Conservation (phyloP, 495 filamentous ascomycete species). For the Xylaria nigripes region DNA sequence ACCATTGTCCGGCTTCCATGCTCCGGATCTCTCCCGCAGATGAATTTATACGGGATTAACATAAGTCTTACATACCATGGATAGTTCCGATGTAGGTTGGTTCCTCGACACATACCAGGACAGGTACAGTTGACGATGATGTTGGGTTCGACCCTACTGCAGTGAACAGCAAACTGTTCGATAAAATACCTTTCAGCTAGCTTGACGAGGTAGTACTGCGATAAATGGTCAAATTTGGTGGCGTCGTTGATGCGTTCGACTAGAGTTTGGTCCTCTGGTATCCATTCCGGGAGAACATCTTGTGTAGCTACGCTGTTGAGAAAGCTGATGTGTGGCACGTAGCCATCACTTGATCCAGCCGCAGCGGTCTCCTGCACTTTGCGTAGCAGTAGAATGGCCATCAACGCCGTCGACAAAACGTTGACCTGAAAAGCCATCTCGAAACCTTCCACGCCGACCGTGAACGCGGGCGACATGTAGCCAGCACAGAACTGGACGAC, state of each 20-base stretch:
- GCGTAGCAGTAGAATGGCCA: conserved; percentile 34
- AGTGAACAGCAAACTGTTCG: conserved; percentile 10
- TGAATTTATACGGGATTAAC: conserved; percentile 33
- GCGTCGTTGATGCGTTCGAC: conserved; percentile 10
- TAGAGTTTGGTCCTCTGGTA: conserved; percentile 5
- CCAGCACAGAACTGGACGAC: conserved; percentile 39
- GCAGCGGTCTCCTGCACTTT: conserved; percentile 42
- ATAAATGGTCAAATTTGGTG: conserved; percentile 3
- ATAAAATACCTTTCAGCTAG: conserved; percentile 16
- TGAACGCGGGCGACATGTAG: conserved; percentile 17
- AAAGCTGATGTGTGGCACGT: conserved; percentile 12
- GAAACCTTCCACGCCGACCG: conserved; percentile 35
- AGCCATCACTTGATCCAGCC: conserved; percentile 4
- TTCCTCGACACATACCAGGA: conserved; percentile 23
- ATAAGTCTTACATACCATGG: conserved; percentile 12
- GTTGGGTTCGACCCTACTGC: neutral
- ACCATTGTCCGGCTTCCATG: conserved; percentile 44
- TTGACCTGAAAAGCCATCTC: conserved; percentile 56
- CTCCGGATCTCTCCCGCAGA: conserved; percentile 40
- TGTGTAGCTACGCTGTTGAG: conserved; percentile 14
- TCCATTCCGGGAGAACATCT: conserved; percentile 1
- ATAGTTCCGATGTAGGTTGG: conserved; percentile 18
- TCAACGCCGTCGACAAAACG: conserved; percentile 47
- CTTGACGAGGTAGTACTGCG: conserved; percentile 19
- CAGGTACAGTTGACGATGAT: conserved; percentile 22